Evolutionary conservation across 768 basidiomycete species (phyloP), one percentile per base, ranked within the genome.

Genomic region (Pisolithus orientalis): DNA sequence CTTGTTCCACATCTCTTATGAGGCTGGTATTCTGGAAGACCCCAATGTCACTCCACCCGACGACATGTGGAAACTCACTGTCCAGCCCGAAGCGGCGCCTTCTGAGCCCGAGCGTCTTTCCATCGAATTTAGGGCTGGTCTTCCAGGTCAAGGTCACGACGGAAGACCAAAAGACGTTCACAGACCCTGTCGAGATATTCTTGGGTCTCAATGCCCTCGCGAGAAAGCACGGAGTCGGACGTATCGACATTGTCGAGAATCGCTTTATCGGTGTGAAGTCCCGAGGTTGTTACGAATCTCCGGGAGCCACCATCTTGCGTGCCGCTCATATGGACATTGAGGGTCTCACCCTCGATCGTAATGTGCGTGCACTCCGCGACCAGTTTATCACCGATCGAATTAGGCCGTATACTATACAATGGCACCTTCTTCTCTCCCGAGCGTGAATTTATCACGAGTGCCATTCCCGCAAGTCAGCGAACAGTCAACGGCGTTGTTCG

Each of bases 401-500:
- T 98, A 51, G 84, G 90, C 69, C 77, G 85, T 59, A 94, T 99
- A 64, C 75, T 99, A 45, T 98, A 99, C 79, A 97, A 98, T 65
- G 96, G 95, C 37, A 93, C 95, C 75, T 98, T 93, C 84, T 99
- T 97, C 80, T 95, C 94, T n/a, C 94, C 96, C 44, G 96, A 98
- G 73, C 81, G 95, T 58, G 96, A 97, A 72, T 98, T 98, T 64
- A 74, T 98, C 63, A 87, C 85, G 42, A 84, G 85, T 63, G 81
- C 89, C 50, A 92, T 98, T 65, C 92, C 94, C 4, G 85, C 92
- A 39, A 92, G 89, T 68, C 96, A 99, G 75, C 80, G 89, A 70
- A 96, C 94, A 25, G 96, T 99, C 58, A 98, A 97, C 62, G 96
- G 96, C 44, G 68, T 86, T 44, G 94, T 98, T 49, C 80, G 87